These are phyloP conservation scores for Arthrobotrys sinensis DNA, from an alignment of 2,329 filamentous ascomycete genomes.

Conservation along the genomic window DNA sequence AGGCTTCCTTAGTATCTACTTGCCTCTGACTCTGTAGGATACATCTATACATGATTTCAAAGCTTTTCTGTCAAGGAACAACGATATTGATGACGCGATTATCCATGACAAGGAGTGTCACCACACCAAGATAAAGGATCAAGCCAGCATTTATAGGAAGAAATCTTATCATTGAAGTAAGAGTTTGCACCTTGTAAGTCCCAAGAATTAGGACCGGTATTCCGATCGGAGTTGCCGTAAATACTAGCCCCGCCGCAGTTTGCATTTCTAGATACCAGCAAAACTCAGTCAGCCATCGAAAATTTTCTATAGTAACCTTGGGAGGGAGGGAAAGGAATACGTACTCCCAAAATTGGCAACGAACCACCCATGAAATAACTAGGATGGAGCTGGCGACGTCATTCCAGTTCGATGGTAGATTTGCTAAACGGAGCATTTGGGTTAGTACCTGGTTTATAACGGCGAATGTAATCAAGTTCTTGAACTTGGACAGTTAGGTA, in stretches of 20 bases:
- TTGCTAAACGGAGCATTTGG: background rate
- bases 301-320: too few relatives aligned
- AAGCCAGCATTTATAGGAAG: constrained; percentile 31
- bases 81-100: background rate
- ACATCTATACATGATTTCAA: too few relatives aligned
- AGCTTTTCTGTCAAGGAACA: background rate
- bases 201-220: constrained; percentile 5
- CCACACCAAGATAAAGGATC: constrained; percentile 32
- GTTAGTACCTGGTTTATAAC: background rate
- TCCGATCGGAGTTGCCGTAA: constrained; percentile 2
- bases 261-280: background rate
- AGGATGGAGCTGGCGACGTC: constrained; percentile 14
- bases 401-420: constrained; percentile 23
- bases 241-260: constrained; percentile 15
- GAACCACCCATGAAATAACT: constrained; percentile 2
- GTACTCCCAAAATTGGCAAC: constrained; percentile 23
- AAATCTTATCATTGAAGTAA: constrained; percentile 23
- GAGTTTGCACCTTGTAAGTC: constrained; percentile 36
- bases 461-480: background rate
- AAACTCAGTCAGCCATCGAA: background rate
- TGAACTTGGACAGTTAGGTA: background rate
- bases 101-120: constrained; percentile 16
- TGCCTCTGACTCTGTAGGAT: too few relatives aligned
- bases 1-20: too few relatives aligned
- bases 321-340: background rate